phyloP scores from a whole-genome alignment of 495 filamentous ascomycete genomes.

The Aspergillus cavernicola region DNA sequence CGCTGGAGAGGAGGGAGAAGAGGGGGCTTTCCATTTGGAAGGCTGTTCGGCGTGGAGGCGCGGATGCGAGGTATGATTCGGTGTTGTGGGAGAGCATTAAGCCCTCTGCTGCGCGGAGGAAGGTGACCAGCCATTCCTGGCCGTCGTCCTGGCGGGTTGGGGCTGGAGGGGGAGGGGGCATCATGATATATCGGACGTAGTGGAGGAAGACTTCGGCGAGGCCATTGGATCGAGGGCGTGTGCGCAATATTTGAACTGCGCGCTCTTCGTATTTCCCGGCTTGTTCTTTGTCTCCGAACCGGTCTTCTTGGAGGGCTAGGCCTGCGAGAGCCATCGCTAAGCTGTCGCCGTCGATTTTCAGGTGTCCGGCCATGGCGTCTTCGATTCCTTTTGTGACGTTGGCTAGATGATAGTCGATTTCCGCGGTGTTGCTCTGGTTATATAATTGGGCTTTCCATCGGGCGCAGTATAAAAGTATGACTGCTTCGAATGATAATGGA shows the following conservation, averaged over 20 bases:
- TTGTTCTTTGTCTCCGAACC: slow-evolving; percentile 33
- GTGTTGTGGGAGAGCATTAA: slow-evolving; percentile 34
- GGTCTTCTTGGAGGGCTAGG: slow-evolving; percentile 41
- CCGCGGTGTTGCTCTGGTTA: slow-evolving; percentile 16
- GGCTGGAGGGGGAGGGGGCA: slow-evolving; percentile 11
- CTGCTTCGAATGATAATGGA: slow-evolving; percentile 36
- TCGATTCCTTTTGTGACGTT: slow-evolving; percentile 26
- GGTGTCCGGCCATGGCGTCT: slow-evolving; percentile 19
- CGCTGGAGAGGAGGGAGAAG: slow-evolving; percentile 41
- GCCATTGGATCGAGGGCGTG: slow-evolving; percentile 23
- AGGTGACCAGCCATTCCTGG: slow-evolving; percentile 32
- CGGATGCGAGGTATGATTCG: slow-evolving; percentile 22
- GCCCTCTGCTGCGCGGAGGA: slow-evolving; percentile 36
- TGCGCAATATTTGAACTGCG: slow-evolving; percentile 32
- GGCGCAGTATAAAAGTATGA: slow-evolving; percentile 38
- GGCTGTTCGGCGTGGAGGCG: slow-evolving; percentile 28
- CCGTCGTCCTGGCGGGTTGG: slow-evolving; percentile 11
- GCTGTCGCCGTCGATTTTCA: slow-evolving; percentile 23
- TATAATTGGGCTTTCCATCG: slow-evolving; percentile 36
- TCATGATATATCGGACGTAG: slow-evolving; percentile 35
- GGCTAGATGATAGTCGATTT: slow-evolving; percentile 26
- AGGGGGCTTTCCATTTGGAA: slow-evolving; percentile 43
- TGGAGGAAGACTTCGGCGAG: slow-evolving; percentile 35
- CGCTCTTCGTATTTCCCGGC: slow-evolving; percentile 28
- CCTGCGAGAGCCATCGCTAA: slow-evolving; percentile 36